phyloP scores from a whole-genome alignment of 2,329 filamentous ascomycete genomes.

The Colletotrichum sp. region DNA sequence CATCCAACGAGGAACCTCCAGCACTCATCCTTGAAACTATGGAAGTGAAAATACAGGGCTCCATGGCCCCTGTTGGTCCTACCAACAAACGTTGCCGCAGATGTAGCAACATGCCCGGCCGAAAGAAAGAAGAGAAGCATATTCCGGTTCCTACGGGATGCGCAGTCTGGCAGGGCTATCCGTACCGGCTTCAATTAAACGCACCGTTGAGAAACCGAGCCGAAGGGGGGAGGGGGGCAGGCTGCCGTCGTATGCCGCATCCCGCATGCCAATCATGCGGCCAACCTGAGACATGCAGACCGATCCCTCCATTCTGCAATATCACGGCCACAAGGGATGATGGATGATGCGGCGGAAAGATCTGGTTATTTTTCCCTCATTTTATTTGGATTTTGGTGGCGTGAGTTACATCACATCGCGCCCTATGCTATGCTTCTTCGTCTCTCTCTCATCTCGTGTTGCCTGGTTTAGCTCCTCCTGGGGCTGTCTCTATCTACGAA shows the following conservation, averaged over 20 bases:
- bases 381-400: not conserved
- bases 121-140: not conserved
- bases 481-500: not conserved
- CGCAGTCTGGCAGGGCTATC: not conserved
- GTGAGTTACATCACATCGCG: not conserved
- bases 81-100: not conserved
- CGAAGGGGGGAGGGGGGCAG: not conserved
- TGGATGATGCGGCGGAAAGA: not conserved
- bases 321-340: not conserved
- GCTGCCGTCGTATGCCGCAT: slow-evolving; percentile 10
- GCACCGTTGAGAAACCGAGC: slow-evolving; percentile 15
- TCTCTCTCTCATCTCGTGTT: not conserved
- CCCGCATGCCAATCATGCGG: slow-evolving; percentile 18
- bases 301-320: slow-evolving; percentile 16
- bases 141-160: not conserved
- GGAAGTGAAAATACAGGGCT: not conserved
- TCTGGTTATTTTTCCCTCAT: not conserved
- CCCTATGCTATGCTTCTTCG: not conserved
- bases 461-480: not conserved
- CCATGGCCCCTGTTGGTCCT: not conserved
- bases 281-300: slow-evolving; percentile 20
- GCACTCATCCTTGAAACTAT: not conserved
- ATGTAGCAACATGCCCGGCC: not conserved
- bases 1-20: not conserved
- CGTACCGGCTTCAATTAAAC: not conserved